These are phyloP conservation scores for Leccinum longicurvipes DNA, from an alignment of 768 basidiomycete genomes.

Conservation along the genomic window DNA sequence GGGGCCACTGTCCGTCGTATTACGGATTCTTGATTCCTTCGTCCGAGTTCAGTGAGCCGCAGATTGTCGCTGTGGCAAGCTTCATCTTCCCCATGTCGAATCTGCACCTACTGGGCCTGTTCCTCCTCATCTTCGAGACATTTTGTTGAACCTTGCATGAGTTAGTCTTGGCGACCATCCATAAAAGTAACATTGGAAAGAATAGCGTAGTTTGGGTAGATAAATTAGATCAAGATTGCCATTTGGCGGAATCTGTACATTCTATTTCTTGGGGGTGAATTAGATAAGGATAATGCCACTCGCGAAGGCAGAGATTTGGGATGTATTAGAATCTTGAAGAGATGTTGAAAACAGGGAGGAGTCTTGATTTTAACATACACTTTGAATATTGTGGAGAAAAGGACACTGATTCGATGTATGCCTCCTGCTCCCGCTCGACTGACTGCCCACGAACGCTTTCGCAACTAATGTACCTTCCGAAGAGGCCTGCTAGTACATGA, in stretches of 20 bases:
- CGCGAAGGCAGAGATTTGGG: slow-evolving; percentile 87
- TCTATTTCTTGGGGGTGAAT: slow-evolving; percentile 73
- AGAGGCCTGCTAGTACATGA: slow-evolving; percentile 22
- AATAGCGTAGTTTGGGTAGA: slow-evolving; percentile 93
- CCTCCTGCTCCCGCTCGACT: slow-evolving; percentile 1
- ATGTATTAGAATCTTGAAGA: slow-evolving; percentile 75
- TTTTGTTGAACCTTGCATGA: slow-evolving; percentile 11
- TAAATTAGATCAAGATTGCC: too few relatives aligned
- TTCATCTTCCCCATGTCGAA: slow-evolving; percentile 81
- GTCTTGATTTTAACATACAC: slow-evolving; percentile 33
- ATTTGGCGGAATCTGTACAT: slow-evolving; percentile 84
- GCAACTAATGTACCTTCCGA: slow-evolving; percentile 18
- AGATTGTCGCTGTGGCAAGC: slow-evolving; percentile 86
- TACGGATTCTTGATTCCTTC: slow-evolving; percentile 30
- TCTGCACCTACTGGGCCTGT: slow-evolving; percentile 3
- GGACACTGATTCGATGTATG: slow-evolving; percentile 12
- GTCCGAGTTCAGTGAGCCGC: neutral
- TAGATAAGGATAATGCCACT: slow-evolving; percentile 82
- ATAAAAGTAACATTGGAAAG: slow-evolving; percentile 67
- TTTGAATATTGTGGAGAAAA: neutral
- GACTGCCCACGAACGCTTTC: slow-evolving; percentile 23
- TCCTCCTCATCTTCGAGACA: slow-evolving; percentile 32
- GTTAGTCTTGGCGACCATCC: slow-evolving; percentile 38
- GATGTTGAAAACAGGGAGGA: slow-evolving; percentile 58
- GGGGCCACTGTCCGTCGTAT: slow-evolving; percentile 88